phyloP scores from a whole-genome alignment of 2,329 filamentous ascomycete species.

The Huntiella abstrusa region DNA sequence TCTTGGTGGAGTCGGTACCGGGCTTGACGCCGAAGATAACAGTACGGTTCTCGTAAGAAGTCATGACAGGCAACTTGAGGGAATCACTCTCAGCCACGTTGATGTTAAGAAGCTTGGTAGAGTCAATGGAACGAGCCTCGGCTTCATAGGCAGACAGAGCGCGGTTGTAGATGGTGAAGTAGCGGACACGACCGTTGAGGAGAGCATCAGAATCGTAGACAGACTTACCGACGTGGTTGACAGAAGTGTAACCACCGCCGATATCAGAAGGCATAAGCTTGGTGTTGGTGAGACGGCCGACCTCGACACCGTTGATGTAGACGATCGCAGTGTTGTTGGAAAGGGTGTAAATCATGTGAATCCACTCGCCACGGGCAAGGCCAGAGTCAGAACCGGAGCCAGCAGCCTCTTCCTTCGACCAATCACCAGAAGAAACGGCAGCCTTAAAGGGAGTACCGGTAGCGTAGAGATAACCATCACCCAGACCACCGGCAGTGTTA shows the following conservation, averaged over 20 bases:
- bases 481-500: conserved; percentile 13
- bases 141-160: conserved; percentile 13
- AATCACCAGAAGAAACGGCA: conserved; percentile 13
- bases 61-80: conserved; percentile 13
- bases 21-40: conserved; percentile 13
- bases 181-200: conserved; percentile 14
- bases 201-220: conserved; percentile 13
- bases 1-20: conserved; percentile 12
- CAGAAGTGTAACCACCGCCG: conserved; percentile 13
- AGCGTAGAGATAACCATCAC: conserved; percentile 15
- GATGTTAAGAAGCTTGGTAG: conserved; percentile 9
- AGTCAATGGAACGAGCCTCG: conserved; percentile 6
- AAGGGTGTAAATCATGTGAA: conserved; percentile 13
- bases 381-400: conserved; percentile 6
- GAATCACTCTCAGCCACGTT: conserved; percentile 10
- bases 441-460: conserved; percentile 14
- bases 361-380: conserved; percentile 13
- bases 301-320: conserved; percentile 20
- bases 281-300: conserved; percentile 1
- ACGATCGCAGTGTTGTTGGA: conserved; percentile 13
- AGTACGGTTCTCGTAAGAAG: conserved; percentile 10
- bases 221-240: conserved; percentile 15
- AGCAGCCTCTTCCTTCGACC: conserved; percentile 12
- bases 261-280: conserved; percentile 11
- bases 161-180: conserved; percentile 14